Evolutionary conservation across 2,329 filamentous ascomycete species (phyloP), one percentile per base, ranked within the genome.

Genomic region (Trichoderma endophyticum): DNA sequence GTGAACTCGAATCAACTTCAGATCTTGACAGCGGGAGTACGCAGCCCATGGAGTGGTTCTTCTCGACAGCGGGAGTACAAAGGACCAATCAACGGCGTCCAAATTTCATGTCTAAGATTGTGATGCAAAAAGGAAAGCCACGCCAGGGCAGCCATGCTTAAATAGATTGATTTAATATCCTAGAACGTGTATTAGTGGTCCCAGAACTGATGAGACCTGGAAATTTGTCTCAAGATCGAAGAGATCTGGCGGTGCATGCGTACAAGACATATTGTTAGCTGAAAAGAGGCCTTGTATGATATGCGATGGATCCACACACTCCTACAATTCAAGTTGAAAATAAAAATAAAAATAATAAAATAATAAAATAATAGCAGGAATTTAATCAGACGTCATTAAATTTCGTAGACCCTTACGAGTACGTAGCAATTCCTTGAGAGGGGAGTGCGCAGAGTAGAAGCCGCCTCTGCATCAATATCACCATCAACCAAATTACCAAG

Each of bases 41-140:
- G 34, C 65, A 4, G 1, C 4, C 26, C 15, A 26, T 39, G 3
- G 7, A 68, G 54, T 24, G 54, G 28, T 2, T 8, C n/a, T 28
- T 30, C 73, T 70, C 66, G 28, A 60, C 67, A 12, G 51, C 30
- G 28, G 70, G 69, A n/a, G 51, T 71, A 71, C 68, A 18, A 48
- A 64, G 34, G 63, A 60, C 14, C 48, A 34, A 28, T 39, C 51
- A 65, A 15, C 59, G 26, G 28, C 21, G 26, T 39, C 30, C 51
- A 30, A 36, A 62, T 8, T 30, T n/a, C 57, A 54, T 36, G 57
- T 32, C n/a, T 34, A 28, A 60, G 30, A 14, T 12, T 12, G 18
- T 48, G 26, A 39, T 26, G 14, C 4, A 43, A 24, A 30, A 68
- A 48, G 39, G 7, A 48, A 54, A 24, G n/a, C 48, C 48, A 54